Percentiles rank a stretch among this genome's conserved stretches.
Conservation (phyloP, 805 yeast species). For the Wickerhamiella azymoides region DNA sequence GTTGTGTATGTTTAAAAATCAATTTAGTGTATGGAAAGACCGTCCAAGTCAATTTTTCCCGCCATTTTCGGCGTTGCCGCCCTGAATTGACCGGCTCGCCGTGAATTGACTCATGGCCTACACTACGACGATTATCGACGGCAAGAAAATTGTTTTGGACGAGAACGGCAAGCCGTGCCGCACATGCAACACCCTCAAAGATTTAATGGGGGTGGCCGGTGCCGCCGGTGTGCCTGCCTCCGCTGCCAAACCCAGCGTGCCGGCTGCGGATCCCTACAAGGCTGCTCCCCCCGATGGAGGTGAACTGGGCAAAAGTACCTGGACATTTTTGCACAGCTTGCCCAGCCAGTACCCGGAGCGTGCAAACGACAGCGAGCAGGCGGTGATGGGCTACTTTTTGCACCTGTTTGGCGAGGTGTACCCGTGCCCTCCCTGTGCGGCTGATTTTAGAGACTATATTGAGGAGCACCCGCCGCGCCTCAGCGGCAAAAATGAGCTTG, state of each 20-base stretch:
- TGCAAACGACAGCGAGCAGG: slow-evolving; percentile 49
- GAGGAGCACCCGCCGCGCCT: slow-evolving; percentile 30
- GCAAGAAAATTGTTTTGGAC: slow-evolving; percentile 60
- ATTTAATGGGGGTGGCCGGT: slow-evolving; percentile 34
- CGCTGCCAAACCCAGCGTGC: slow-evolving; percentile 6
- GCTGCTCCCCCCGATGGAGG: slow-evolving; percentile 82
- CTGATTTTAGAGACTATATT: slow-evolving; percentile 60
- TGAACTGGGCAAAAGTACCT: slow-evolving; percentile 67
- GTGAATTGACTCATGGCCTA: slow-evolving; percentile 7
- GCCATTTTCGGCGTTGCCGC: too few species aligned
- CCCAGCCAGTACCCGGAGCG: slow-evolving; percentile 77
- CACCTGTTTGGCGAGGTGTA: slow-evolving; percentile 61
- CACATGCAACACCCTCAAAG: slow-evolving; percentile 68
- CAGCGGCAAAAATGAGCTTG: slow-evolving; percentile 53
- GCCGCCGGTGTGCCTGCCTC: not conserved
- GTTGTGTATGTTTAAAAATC: not conserved
- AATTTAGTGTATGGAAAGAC: too few species aligned
- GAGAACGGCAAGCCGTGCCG: slow-evolving; percentile 94
- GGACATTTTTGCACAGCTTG: slow-evolving; percentile 83
- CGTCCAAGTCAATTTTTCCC: too few species aligned
- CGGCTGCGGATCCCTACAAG: slow-evolving; percentile 23
- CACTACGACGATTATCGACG: slow-evolving; percentile 23
- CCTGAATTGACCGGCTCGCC: too few species aligned
- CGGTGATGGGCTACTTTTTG: slow-evolving; percentile 58
- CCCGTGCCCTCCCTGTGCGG: slow-evolving; percentile 91